Conservation (phyloP, 441 rosid species). For the Euphorbia schlechtendalii region DNA sequence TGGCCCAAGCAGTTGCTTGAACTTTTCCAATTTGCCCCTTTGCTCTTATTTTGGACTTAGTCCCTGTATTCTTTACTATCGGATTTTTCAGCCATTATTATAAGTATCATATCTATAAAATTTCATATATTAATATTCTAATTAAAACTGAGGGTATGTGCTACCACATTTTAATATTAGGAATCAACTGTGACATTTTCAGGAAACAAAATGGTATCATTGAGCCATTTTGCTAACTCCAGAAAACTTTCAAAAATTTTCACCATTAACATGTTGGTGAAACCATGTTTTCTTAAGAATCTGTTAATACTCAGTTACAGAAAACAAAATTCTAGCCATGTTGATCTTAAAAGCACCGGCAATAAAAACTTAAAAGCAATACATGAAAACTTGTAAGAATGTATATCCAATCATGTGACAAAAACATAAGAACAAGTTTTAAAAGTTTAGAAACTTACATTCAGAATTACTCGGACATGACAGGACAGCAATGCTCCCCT, state of each 20-base stretch:
- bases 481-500: slow-evolving; percentile 85
- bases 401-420: background rate
- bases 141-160: too few species aligned
- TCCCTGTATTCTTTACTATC: too few species aligned
- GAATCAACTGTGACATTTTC: too few species aligned
- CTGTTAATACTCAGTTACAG: background rate
- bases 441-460: slow-evolving; percentile 33
- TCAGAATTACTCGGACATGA: slow-evolving; percentile 69
- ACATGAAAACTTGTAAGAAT: background rate
- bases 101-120: too few species aligned
- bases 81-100: too few species aligned
- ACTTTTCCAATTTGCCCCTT: too few species aligned
- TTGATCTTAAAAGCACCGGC: background rate
- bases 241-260: background rate
- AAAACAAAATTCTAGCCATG: background rate
- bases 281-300: background rate
- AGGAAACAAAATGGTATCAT: too few species aligned
- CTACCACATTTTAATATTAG: too few species aligned
- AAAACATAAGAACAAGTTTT: slow-evolving; percentile 2
- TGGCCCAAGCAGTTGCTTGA: too few species aligned
- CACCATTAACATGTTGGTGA: background rate
- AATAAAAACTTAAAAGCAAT: background rate
- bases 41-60: too few species aligned
- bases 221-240: too few species aligned
- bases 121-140: too few species aligned